Evolutionary conservation across 352 stramenopile species (phyloP), one percentile per base, ranked within the genome.

Genomic region (Globisporangium echinulatum): DNA sequence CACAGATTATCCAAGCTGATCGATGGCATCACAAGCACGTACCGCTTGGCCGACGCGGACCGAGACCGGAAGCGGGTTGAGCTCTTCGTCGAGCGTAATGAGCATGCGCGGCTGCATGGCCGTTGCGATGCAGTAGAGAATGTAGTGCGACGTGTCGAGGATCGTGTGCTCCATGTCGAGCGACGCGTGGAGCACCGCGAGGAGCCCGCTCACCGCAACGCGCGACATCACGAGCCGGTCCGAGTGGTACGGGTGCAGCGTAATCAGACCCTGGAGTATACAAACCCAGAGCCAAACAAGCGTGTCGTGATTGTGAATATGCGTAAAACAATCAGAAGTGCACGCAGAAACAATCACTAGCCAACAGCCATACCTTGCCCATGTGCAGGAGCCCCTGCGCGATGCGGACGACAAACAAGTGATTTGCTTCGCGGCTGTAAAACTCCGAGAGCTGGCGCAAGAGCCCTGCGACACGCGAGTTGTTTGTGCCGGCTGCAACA

Each of bases 91-190:
- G 43, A 96, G 85, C 54, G 96, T 99, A 57, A 99, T 96, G 42
- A 99, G 77, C 96, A 99, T 99, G 70, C 97, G 93, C 46, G 97
- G 97, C 63, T 98, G 96, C 82, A 99, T 99, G 49, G 97, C 96
- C 68, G 89, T 97, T 38, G 95, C 97, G 43, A 99, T 85, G 62
- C 94, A 98, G 77, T 98, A 99, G 8, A 99, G 77, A 65, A 99
- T 92, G 77, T 98, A 99, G 82, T 99, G 97, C 56, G 92, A 92
- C 73, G 98, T 98, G 74, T 99, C 96, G 49, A 99, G 81, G 53
- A 99, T 82, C 13, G 97, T 99, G 68, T 92, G 94, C 76, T 99
- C 97, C 69, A 99, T 90, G 81, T 99, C 95, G 51, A 99, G 69
- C 59, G 92, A 96, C 50, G 90, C 91, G 75, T 99, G 92, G 54